phyloP scores from a whole-genome alignment of 2,329 filamentous ascomycete species.

The Epichloe bromicola region DNA sequence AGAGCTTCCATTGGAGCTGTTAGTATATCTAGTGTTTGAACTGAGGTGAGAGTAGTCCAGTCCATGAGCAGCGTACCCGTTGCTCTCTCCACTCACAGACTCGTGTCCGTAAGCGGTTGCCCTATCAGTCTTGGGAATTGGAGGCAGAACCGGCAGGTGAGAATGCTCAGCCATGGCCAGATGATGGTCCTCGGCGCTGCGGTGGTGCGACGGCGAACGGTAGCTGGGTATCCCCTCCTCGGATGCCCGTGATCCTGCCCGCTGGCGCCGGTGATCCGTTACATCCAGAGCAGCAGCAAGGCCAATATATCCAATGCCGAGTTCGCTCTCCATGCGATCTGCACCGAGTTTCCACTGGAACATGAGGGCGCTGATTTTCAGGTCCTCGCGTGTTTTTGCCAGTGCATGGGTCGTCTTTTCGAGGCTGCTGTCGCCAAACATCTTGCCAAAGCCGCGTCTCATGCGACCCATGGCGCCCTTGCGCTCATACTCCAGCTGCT shows the following conservation, averaged over 20 bases:
- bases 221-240: slow-evolving; percentile 6
- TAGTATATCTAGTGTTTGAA: slow-evolving; percentile 11
- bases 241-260: slow-evolving; percentile 3
- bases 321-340: slow-evolving; percentile 43
- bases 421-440: slow-evolving; percentile 49
- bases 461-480: slow-evolving; percentile 46
- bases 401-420: slow-evolving; percentile 45
- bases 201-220: slow-evolving; percentile 2
- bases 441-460: slow-evolving; percentile 47
- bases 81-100: slow-evolving; percentile 8
- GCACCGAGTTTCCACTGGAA: slow-evolving; percentile 53
- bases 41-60: slow-evolving; percentile 5
- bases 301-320: slow-evolving; percentile 55
- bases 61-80: background rate
- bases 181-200: slow-evolving; percentile 6
- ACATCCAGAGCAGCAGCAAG: slow-evolving; percentile 49
- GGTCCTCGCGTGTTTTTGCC: slow-evolving; percentile 43
- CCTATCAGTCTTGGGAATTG: slow-evolving; percentile 4
- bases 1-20: slow-evolving; percentile 17
- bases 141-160: slow-evolving; percentile 1
- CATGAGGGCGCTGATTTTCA: slow-evolving; percentile 50
- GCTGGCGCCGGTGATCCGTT: slow-evolving; percentile 15
- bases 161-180: background rate
- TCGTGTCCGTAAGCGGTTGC: slow-evolving; percentile 5
- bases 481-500: slow-evolving; percentile 48